phyloP scores from a whole-genome alignment of 1,139 yeast species.

The Meyerozyma athensensis region DNA sequence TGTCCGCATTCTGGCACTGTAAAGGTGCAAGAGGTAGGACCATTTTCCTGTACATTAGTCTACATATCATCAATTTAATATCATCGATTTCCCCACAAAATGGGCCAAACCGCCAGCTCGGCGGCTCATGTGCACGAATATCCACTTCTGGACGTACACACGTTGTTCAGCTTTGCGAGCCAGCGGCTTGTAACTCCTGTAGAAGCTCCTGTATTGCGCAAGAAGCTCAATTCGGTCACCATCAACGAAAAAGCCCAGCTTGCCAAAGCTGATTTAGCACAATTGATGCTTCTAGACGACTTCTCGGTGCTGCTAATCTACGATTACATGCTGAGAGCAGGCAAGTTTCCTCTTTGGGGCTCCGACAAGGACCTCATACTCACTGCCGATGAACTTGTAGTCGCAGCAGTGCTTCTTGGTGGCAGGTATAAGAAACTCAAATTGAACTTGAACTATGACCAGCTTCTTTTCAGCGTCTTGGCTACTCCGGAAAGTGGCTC shows the following conservation, averaged over 20 bases:
- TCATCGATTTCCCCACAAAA: slow-evolving; percentile 5
- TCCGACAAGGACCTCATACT: slow-evolving; percentile 13
- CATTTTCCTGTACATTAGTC: slow-evolving; percentile 1
- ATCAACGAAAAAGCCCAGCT: not conserved
- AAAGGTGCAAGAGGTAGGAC: not conserved
- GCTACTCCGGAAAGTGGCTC: slow-evolving; percentile 5
- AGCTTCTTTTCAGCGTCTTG: slow-evolving; percentile 23
- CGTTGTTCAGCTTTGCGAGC: not conserved
- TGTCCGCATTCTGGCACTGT: not conserved
- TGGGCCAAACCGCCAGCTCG: slow-evolving; percentile 22
- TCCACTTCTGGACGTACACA: not conserved
- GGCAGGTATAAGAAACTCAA: slow-evolving; percentile 20
- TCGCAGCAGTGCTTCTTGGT: slow-evolving; percentile 22
- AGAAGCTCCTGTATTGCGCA: not conserved
- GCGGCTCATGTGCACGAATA: not conserved
- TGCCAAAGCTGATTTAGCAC: not conserved
- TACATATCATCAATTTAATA: slow-evolving; percentile 1
- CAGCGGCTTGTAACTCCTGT: not conserved
- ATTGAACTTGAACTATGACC: slow-evolving; percentile 20
- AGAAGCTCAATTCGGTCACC: not conserved
- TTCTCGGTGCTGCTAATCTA: not conserved
- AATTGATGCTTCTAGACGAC: not conserved
- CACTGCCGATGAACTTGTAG: slow-evolving; percentile 21
- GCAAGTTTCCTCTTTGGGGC: slow-evolving; percentile 28
- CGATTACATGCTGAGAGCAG: slow-evolving; percentile 8